A percentile compares a stretch with the other conserved stretches of the same genome.
These are phyloP conservation scores for Torulaspora indica DNA, from an alignment of 805 yeast genomes.

Conservation along the genomic window DNA sequence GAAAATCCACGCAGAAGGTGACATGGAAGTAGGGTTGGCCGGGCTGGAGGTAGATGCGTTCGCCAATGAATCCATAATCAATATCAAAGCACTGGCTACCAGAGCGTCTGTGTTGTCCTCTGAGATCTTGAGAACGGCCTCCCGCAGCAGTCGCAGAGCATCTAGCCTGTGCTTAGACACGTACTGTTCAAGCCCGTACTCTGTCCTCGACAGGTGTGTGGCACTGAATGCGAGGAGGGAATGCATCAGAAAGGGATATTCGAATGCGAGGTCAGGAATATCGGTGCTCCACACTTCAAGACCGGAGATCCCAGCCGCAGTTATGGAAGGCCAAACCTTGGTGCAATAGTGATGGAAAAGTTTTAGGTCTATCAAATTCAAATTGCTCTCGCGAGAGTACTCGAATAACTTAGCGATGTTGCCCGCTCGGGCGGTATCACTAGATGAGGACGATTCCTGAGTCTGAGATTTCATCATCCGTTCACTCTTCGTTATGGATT, in stretches of 20 bases:
- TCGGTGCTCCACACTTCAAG: constrained; percentile 77
- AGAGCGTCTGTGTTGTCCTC: constrained; percentile 87
- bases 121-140: constrained; percentile 78
- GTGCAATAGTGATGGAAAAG: constrained; percentile 85
- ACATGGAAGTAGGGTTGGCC: constrained; percentile 45
- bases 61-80: constrained; percentile 90
- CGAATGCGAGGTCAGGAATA: constrained; percentile 83
- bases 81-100: constrained; percentile 83
- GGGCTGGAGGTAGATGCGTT: constrained; percentile 62
- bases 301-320: constrained; percentile 86
- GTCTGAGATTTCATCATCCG: constrained; percentile 17
- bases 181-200: constrained; percentile 69
- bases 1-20: constrained; percentile 95
- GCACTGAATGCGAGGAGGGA: constrained; percentile 87
- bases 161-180: constrained; percentile 85
- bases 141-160: constrained; percentile 73
- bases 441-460: constrained; percentile 18
- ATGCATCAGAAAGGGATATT: constrained; percentile 88
- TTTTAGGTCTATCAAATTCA: constrained; percentile 72
- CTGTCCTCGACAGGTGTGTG: constrained; percentile 77
- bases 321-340: constrained; percentile 78
- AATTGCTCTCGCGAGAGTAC: constrained; percentile 32
- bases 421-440: constrained; percentile 14
- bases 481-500: constrained; percentile 12
- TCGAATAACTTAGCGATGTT: constrained; percentile 24